A percentile compares a stretch with the other conserved stretches of the same genome.
Conservation (phyloP, 83 land plant genomes). For the Larix sibirica region DNA sequence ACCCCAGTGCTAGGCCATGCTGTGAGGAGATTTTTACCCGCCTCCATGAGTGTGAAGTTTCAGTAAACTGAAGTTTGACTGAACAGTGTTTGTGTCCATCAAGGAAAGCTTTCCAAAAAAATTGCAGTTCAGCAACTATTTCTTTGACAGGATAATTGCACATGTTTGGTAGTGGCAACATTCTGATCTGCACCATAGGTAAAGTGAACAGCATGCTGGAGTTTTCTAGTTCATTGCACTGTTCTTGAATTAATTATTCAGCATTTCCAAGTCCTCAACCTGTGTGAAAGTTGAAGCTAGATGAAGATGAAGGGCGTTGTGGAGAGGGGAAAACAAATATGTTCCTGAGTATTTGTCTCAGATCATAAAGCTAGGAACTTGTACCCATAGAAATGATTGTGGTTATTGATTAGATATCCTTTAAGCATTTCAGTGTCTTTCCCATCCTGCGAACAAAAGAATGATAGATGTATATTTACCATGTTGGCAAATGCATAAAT, state of each 20-base stretch:
- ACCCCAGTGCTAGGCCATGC: slow-evolving; percentile 66
- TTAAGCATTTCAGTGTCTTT: neutral
- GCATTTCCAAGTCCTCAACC: neutral
- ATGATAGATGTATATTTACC: neutral
- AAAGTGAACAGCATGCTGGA: neutral
- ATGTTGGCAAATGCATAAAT: neutral
- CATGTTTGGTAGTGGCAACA: neutral
- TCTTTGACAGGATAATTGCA: neutral
- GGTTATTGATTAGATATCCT: neutral
- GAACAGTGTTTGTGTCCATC: neutral
- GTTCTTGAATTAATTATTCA: neutral
- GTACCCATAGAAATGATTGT: neutral
- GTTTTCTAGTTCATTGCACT: neutral
- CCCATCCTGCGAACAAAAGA: neutral
- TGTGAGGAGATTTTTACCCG: slow-evolving; percentile 88
- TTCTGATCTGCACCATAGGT: neutral
- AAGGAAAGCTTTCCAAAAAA: neutral
- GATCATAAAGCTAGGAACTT: neutral
- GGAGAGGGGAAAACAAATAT: no score
- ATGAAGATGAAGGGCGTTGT: no score
- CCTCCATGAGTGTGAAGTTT: slow-evolving; percentile 80
- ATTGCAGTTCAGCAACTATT: neutral
- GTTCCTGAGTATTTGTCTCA: neutral
- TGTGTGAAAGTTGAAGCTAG: neutral
- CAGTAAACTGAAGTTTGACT: slow-evolving; percentile 44